These are phyloP conservation scores for Peterozyma toletana DNA, from an alignment of 805 yeast genomes.

Conservation along the genomic window DNA sequence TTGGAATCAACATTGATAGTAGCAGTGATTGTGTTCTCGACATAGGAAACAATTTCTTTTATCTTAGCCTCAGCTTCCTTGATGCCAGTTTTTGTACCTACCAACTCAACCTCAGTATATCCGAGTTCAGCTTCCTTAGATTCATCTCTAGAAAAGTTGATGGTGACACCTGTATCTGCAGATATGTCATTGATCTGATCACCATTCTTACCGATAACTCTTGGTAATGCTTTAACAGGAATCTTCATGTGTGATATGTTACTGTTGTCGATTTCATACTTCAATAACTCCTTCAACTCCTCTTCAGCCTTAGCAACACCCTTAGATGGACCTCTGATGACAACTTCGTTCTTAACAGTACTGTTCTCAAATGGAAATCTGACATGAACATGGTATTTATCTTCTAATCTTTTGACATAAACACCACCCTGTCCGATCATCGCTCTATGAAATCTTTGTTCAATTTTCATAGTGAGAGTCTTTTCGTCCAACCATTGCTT, in stretches of 20 bases:
- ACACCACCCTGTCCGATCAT: conserved; percentile 81
- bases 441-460: conserved; percentile 70
- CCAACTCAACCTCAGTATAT: conserved; percentile 55
- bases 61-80: conserved; percentile 64
- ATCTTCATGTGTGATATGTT: conserved; percentile 55
- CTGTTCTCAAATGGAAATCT: conserved; percentile 58
- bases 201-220: conserved; percentile 87
- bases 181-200: conserved; percentile 76
- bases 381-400: conserved; percentile 77
- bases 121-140: conserved; percentile 41
- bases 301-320: conserved; percentile 80
- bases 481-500: conserved; percentile 81
- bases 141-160: conserved; percentile 31
- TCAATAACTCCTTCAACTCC: conserved; percentile 75
- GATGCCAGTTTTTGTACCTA: conserved; percentile 74
- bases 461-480: conserved; percentile 58
- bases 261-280: conserved; percentile 85
- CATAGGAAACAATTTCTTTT: conserved; percentile 52
- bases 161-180: conserved; percentile 58
- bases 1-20: conserved; percentile 63
- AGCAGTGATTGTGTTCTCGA: conserved; percentile 52
- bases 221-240: conserved; percentile 69
- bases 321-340: conserved; percentile 82
- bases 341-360: conserved; percentile 52
- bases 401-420: conserved; percentile 78